These are phyloP conservation scores for Cinchona pubescens DNA, from an alignment of 257 asterid species.

Conservation along the genomic window DNA sequence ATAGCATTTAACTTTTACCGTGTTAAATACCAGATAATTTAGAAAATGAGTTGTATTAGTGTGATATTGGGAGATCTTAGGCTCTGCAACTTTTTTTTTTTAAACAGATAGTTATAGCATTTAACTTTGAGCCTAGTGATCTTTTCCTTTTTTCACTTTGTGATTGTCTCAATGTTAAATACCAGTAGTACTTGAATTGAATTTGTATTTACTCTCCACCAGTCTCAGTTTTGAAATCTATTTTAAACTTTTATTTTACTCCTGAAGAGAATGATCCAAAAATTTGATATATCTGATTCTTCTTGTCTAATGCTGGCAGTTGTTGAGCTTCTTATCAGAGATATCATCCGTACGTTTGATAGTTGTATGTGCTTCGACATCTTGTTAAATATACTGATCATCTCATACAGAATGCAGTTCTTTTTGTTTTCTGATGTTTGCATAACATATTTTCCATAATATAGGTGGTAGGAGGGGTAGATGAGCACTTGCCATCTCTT, in stretches of 20 bases:
- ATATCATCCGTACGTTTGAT: slow-evolving; percentile 71
- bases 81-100: neutral
- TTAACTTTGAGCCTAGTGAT: neutral
- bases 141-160: slow-evolving; percentile 1
- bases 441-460: slow-evolving; percentile 20
- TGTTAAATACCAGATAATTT: neutral
- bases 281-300: slow-evolving; percentile 7
- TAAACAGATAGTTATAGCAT: neutral
- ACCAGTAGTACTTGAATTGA: neutral
- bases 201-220: neutral
- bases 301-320: slow-evolving; percentile 42
- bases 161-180: neutral
- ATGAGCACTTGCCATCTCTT: slow-evolving; percentile 89
- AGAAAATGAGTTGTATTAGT: neutral
- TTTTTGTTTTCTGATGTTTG: slow-evolving; percentile 12
- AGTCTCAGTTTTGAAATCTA: neutral
- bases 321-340: slow-evolving; percentile 80
- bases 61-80: neutral
- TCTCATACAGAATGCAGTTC: slow-evolving; percentile 2
- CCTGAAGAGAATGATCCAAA: neutral
- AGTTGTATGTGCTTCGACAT: slow-evolving; percentile 64
- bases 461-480: slow-evolving; percentile 91
- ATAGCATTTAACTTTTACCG: neutral
- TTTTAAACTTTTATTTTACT: neutral
- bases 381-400: slow-evolving; percentile 12